phyloP scores from a whole-genome alignment of 2,329 filamentous ascomycete species.

The Ustilaginoidea virens region DNA sequence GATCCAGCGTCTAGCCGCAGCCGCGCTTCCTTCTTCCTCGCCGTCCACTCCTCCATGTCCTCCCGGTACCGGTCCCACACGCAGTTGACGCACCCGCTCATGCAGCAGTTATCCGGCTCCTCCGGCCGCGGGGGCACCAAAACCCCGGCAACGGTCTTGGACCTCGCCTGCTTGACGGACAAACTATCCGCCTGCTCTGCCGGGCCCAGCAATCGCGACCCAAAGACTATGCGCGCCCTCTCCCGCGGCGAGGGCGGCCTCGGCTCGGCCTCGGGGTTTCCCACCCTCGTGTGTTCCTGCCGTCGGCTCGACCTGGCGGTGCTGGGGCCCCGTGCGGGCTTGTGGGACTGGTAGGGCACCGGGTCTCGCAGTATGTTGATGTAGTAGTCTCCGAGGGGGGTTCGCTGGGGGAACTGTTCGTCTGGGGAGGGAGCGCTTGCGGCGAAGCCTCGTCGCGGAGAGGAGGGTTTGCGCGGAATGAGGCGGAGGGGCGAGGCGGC shows the following conservation, averaged over 20 bases:
- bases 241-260: slow-evolving; percentile 26
- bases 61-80: slow-evolving; percentile 90
- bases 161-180: slow-evolving; percentile 39
- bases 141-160: slow-evolving; percentile 59
- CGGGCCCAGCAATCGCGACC: slow-evolving; percentile 61
- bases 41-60: slow-evolving; percentile 80
- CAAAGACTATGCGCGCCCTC: slow-evolving; percentile 60
- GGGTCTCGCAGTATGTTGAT: slow-evolving; percentile 36
- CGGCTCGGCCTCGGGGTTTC: neutral
- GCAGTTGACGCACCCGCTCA: slow-evolving; percentile 96
- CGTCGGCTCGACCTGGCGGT: slow-evolving; percentile 15
- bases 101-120: slow-evolving; percentile 97
- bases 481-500: slow-evolving; percentile 16
- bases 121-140: slow-evolving; percentile 67
- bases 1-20: slow-evolving; percentile 24
- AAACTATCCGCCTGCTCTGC: slow-evolving; percentile 48
- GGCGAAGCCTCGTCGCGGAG: too few relatives aligned
- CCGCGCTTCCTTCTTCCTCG: slow-evolving; percentile 47
- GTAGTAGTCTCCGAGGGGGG: slow-evolving; percentile 43
- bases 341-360: slow-evolving; percentile 20
- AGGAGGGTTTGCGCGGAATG: slow-evolving; percentile 13
- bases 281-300: slow-evolving; percentile 4
- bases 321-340: slow-evolving; percentile 28
- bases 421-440: slow-evolving; percentile 7
- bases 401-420: slow-evolving; percentile 20